phyloP scores from a whole-genome alignment of 2,329 filamentous ascomycete genomes.

The Cladobotryum protrusum region DNA sequence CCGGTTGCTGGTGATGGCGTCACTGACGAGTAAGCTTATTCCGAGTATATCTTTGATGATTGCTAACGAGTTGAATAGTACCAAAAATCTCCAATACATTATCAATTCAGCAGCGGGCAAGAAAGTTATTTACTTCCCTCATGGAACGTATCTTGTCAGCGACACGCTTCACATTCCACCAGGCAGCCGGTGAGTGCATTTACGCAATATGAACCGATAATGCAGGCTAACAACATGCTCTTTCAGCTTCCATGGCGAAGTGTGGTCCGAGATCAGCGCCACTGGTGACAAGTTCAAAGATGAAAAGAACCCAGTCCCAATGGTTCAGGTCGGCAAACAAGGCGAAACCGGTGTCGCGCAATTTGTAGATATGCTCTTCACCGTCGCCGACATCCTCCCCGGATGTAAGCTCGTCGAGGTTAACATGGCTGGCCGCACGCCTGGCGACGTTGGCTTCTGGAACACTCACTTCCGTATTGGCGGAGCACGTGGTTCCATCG shows the following conservation, averaged over 20 bases:
- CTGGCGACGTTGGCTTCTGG: constrained; percentile 44
- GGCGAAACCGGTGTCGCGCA: constrained; percentile 42
- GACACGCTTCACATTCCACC: constrained; percentile 42
- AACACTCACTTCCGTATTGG: constrained; percentile 38
- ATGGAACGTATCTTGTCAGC: constrained; percentile 45
- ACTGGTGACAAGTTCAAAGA: constrained; percentile 40
- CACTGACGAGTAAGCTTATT: constrained; percentile 27
- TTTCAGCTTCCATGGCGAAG: constrained; percentile 13
- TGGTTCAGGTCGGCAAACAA: constrained; percentile 44
- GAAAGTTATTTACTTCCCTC: constrained; percentile 37
- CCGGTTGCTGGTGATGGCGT: constrained; percentile 36
- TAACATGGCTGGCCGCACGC: constrained; percentile 37
- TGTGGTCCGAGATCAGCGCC: constrained; percentile 30
- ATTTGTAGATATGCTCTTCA: constrained; percentile 45
- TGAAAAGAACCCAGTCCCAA: constrained; percentile 34
- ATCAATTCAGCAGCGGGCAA: constrained; percentile 19
- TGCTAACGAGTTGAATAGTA: constrained; percentile 6
- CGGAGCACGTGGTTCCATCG: constrained; percentile 34
- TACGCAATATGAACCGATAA: not conserved
- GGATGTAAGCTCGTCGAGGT: constrained; percentile 36
- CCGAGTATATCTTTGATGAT: not conserved
- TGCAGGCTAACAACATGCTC: too few relatives aligned
- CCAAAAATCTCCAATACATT: constrained; percentile 14
- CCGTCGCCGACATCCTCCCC: constrained; percentile 37
- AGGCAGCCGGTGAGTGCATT: constrained; percentile 7